Conservation (phyloP, 805 yeast genomes). For the Lipomyces yamadae region DNA sequence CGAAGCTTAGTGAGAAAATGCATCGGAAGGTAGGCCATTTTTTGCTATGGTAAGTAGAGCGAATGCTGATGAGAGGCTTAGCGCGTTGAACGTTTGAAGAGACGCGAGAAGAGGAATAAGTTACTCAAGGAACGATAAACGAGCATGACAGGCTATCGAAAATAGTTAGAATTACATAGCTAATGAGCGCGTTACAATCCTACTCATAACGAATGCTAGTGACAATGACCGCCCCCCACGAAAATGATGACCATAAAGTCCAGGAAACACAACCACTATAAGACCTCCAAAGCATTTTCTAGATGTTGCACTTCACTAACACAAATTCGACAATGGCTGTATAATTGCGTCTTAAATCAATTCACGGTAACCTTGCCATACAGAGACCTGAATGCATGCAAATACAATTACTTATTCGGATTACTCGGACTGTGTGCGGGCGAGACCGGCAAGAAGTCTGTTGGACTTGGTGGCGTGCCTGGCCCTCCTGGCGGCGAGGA, state of each 20-base stretch:
- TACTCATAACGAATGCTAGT: not conserved
- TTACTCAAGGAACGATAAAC: conserved; percentile 80
- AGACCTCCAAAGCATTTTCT: not conserved
- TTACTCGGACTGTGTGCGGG: not conserved
- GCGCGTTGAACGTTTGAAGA: conserved; percentile 79
- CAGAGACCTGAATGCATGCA: not conserved
- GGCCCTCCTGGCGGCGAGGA: conserved; percentile 14
- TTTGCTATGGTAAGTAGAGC: not conserved
- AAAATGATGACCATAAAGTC: not conserved
- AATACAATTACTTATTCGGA: not conserved
- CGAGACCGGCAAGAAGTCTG: conserved; percentile 4
- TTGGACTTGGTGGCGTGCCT: conserved; percentile 17
- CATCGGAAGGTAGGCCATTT: conserved; percentile 66
- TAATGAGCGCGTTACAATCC: conserved; percentile 1
- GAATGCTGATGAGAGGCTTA: not conserved
- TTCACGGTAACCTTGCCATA: not conserved
- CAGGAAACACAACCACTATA: not conserved
- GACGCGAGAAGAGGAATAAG: conserved; percentile 94
- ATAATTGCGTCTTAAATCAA: not conserved
- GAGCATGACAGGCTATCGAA: not conserved
- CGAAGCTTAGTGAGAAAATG: conserved; percentile 81
- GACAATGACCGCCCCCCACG: not conserved
- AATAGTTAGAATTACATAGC: not conserved
- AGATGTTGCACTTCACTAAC: not conserved
- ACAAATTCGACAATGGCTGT: not conserved